A percentile compares a stretch with the other conserved stretches of the same genome.
Evolutionary conservation across 2,329 filamentous ascomycete genomes (phyloP).

Genomic region (Fusarium agapanthi): DNA sequence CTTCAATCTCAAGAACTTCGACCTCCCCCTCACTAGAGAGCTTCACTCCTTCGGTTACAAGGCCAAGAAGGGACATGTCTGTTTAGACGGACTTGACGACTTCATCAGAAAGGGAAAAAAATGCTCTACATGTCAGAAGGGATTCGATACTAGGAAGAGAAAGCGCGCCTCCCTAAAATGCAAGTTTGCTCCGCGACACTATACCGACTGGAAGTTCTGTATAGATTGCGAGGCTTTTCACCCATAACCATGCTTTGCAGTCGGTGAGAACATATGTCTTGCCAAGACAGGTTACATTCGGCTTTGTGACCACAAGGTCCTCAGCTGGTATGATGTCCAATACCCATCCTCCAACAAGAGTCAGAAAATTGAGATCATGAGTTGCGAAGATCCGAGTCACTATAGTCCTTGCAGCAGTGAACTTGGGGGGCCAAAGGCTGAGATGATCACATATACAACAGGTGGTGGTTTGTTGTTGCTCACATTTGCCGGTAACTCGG

Average conservation of each 20-base stretch:
- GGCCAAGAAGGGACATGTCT: background rate
- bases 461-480: background rate
- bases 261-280: accelerated
- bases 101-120: background rate
- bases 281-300: background rate
- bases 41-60: background rate
- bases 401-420: background rate
- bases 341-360: background rate
- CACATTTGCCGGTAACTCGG: background rate
- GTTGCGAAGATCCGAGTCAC: background rate
- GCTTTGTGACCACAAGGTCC: background rate
- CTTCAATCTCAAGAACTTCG: too few relatives aligned
- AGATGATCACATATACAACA: background rate
- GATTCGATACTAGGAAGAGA: background rate
- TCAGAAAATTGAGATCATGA: background rate
- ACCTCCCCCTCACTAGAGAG: too few relatives aligned
- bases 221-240: too few relatives aligned
- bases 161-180: background rate
- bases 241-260: too few relatives aligned
- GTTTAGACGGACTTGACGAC: accelerated
- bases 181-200: background rate
- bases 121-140: background rate
- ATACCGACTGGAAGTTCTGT: background rate
- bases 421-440: background rate
- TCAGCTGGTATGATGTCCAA: background rate